phyloP scores from a whole-genome alignment of 177 flowering plant species.

The Tripterygium wilfordii region DNA sequence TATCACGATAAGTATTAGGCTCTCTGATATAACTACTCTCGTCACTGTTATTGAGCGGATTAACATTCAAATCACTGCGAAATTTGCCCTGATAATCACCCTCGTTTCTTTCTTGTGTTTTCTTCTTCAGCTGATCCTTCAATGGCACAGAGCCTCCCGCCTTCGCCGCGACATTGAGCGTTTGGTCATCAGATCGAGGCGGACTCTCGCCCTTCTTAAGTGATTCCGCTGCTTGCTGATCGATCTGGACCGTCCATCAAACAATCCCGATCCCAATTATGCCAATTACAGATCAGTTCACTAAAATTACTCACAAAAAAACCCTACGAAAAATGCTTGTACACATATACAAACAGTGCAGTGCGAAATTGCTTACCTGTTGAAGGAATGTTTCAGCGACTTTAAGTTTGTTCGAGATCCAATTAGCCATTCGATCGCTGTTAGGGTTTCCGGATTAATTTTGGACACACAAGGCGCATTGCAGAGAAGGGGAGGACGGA shows the following conservation, averaged over 20 bases:
- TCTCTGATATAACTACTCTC: conserved; percentile 1
- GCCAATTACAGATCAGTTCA: background rate
- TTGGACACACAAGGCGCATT: background rate
- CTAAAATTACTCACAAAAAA: background rate
- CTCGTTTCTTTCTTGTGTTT: conserved; percentile 17
- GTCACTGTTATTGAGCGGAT: background rate
- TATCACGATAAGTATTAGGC: background rate
- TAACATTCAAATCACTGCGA: conserved; percentile 13
- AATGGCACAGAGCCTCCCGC: conserved; percentile 44
- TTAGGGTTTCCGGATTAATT: background rate
- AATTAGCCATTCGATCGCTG: conserved; percentile 46
- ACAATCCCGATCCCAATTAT: background rate
- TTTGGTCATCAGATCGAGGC: conserved; percentile 27
- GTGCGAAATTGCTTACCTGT: conserved; percentile 40
- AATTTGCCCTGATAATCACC: conserved; percentile 21
- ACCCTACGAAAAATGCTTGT: conserved; percentile 1
- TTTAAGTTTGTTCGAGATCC: conserved; percentile 97
- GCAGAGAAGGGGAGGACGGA: too few relatives aligned
- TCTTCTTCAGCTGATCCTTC: conserved; percentile 87
- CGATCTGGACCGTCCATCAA: conserved; percentile 50
- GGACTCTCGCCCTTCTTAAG: conserved; percentile 57
- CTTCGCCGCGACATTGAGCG: conserved; percentile 20
- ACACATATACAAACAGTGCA: conserved; percentile 1
- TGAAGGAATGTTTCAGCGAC: conserved; percentile 86
- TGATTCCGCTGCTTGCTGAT: conserved; percentile 95